phyloP scores from a whole-genome alignment of 2,329 filamentous ascomycete genomes.

The Chlorencoelia australis region DNA sequence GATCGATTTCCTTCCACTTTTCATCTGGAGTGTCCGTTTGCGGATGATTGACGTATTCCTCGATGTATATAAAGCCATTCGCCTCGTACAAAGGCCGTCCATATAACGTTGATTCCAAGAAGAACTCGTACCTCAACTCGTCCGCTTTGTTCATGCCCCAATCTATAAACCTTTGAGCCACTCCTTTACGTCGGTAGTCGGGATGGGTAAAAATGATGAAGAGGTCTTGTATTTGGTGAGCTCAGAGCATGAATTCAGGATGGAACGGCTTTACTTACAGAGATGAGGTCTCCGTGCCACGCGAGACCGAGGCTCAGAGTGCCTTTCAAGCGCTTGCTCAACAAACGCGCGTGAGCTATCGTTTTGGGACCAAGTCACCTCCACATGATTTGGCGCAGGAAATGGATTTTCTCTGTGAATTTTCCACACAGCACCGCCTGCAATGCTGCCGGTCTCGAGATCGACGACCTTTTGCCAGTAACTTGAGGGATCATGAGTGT shows the following conservation, averaged over 20 bases:
- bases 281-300: constrained; percentile 3
- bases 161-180: constrained; percentile 2
- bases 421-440: constrained; percentile 4
- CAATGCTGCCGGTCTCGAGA: constrained; percentile 4
- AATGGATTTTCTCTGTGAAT: constrained; percentile 6
- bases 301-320: constrained; percentile 2
- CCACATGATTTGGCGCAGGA: neutral
- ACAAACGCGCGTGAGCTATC: constrained; percentile 3
- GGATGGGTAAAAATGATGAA: constrained; percentile 6
- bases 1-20: constrained; percentile 7
- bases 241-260: neutral
- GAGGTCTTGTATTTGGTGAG: constrained; percentile 5
- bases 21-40: constrained; percentile 3
- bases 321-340: constrained; percentile 1
- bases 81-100: constrained; percentile 5
- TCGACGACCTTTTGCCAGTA: constrained; percentile 7
- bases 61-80: constrained; percentile 4
- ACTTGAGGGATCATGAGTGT: constrained; percentile 4
- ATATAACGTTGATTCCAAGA: constrained; percentile 5
- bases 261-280: constrained; percentile 3
- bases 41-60: constrained; percentile 6
- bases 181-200: constrained; percentile 6
- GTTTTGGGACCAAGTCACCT: constrained; percentile 5
- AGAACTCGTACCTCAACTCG: constrained; percentile 1
- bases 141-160: constrained; percentile 5